These are phyloP conservation scores for Penicillium vulpinum DNA, from an alignment of 2,329 filamentous ascomycete species.

Conservation along the genomic window DNA sequence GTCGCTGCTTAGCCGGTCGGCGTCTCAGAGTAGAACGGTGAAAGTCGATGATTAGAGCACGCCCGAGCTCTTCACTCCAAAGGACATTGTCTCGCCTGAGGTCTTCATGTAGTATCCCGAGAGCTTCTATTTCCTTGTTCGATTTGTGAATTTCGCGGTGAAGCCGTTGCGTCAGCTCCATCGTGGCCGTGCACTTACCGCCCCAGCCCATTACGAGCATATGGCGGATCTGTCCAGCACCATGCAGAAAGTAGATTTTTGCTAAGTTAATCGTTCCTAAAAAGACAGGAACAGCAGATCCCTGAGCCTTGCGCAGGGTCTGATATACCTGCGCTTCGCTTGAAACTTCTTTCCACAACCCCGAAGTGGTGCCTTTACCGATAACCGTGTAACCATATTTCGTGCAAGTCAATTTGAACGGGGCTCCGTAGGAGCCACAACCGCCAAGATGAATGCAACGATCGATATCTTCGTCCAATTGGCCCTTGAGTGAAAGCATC, in stretches of 20 bases:
- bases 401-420: background rate
- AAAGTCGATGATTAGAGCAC: slow-evolving; percentile 28
- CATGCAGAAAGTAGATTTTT: too few relatives aligned
- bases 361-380: background rate
- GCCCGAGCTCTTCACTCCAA: slow-evolving; percentile 26
- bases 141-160: background rate
- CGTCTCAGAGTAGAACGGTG: slow-evolving; percentile 18
- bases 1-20: slow-evolving; percentile 2
- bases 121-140: background rate
- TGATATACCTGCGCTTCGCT: too few relatives aligned
- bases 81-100: slow-evolving; percentile 24
- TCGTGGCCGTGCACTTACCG: background rate
- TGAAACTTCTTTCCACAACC: background rate
- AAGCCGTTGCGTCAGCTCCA: background rate
- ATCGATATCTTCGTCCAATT: background rate
- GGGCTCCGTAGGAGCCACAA: background rate
- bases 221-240: background rate
- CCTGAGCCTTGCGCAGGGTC: background rate
- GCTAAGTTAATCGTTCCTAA: background rate
- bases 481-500: background rate
- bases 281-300: background rate
- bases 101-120: slow-evolving; percentile 22
- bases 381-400: background rate
- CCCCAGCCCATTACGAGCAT: background rate
- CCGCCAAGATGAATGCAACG: background rate